Conservation (phyloP, 768 basidiomycete genomes). For the Pleurotus djamor region DNA sequence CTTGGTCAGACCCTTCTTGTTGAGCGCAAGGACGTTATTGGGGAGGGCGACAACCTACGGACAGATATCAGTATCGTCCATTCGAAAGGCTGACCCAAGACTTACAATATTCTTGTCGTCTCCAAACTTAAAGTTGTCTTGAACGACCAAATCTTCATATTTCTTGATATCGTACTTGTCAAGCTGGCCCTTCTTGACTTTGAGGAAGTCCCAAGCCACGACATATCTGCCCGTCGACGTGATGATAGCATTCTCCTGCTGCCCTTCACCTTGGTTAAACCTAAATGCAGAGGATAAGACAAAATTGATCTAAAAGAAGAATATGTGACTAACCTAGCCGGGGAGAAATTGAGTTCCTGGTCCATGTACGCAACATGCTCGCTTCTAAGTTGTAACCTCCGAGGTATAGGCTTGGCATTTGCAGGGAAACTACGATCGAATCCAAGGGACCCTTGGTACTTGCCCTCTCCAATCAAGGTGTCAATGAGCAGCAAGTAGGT, state of each 20-base stretch:
- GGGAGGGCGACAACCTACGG: slow-evolving; percentile 90
- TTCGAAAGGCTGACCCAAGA: slow-evolving; percentile 12
- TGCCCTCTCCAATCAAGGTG: slow-evolving; percentile 89
- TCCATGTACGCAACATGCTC: slow-evolving; percentile 97
- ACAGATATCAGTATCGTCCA: slow-evolving; percentile 5
- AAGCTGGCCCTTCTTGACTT: slow-evolving; percentile 88
- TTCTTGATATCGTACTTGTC: slow-evolving; percentile 97
- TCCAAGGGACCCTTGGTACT: slow-evolving; percentile 77
- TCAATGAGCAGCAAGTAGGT: slow-evolving; percentile 94
- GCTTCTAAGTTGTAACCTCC: slow-evolving; percentile 79
- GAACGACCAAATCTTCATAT: slow-evolving; percentile 92
- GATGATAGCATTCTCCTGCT: slow-evolving; percentile 92
- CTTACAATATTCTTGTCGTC: slow-evolving; percentile 95
- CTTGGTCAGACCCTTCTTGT: slow-evolving; percentile 89
- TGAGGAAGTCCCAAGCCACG: slow-evolving; percentile 96
- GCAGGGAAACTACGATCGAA: slow-evolving; percentile 98
- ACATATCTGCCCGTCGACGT: slow-evolving; percentile 92
- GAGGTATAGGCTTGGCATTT: slow-evolving; percentile 87
- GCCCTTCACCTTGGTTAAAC: slow-evolving; percentile 88
- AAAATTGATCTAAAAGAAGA: neutral
- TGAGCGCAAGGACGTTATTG: slow-evolving; percentile 90
- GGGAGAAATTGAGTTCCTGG: slow-evolving; percentile 81
- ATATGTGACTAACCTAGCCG: slow-evolving; percentile 68
- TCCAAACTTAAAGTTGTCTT: slow-evolving; percentile 97
- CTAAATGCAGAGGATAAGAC: slow-evolving; percentile 34